Base-by-base conservation (phyloP, 2,329 filamentous ascomycete species). In the Chaetomium olivaceum region DNA sequence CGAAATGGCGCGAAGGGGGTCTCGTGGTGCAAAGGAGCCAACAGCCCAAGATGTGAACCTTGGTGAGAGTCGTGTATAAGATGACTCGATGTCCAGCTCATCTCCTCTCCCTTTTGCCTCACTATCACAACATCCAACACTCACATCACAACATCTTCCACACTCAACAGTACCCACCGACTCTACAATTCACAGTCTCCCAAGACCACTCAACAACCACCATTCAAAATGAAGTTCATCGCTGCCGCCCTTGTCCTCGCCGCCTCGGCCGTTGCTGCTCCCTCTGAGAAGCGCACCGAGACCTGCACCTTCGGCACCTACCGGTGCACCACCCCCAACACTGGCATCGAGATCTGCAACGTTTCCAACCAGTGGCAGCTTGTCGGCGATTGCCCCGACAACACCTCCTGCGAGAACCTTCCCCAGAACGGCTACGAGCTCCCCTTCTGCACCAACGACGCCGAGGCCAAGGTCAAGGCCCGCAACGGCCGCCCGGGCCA, bases 331-430 rank as follows among this genome's bases (percentile, higher is more conserved):
- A 61, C 31, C 36, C 65, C 70, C 63, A 66, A 64, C 66, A 66
- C 64, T 2, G 71, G 70, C 61, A 73, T 74, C 65, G 65, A 73
- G 67, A 66, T 74, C 65, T 74, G 72, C 68, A 36, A 72, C 69
- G 48, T 73, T n/a, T 2, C 48, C 0, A 64, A 63, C 65, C 21
- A 63, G 19, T 74, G 72, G 71, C 61, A 70, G 66, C 67, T 71
- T 5, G 72, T 73, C 27, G 72, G 72, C 51, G 51, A 63, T 52
- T 74, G 72, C 72, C 72, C 70, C n/a, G 29, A 57, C n/a, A 68
- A 67, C 56, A 73, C 70, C 16, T 8, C 63, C 5, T 74, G 72
- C 70, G 52, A 66, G 54, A 16, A 73, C 62, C 71, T 74, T 33
- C 61, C 68, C 8, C 68, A 71, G 66, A 71, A 73, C 71, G 70